phyloP scores from a whole-genome alignment of 2,329 filamentous ascomycete species.

The Purpureocillium lavendulum region DNA sequence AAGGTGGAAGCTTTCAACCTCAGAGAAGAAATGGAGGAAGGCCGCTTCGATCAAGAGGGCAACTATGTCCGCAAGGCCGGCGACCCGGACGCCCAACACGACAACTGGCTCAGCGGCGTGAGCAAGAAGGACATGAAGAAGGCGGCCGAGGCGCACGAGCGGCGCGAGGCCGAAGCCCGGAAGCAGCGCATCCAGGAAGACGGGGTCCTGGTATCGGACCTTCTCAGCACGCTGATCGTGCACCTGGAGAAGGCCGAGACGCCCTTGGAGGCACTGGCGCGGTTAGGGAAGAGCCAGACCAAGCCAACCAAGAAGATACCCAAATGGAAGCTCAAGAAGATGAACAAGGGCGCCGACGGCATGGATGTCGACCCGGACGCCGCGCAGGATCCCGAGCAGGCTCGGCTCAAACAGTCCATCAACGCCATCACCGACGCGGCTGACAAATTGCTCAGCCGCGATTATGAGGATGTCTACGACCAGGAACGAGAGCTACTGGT shows the following conservation, averaged over 20 bases:
- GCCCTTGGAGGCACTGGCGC: slow-evolving; percentile 75
- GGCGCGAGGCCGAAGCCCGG: slow-evolving; percentile 68
- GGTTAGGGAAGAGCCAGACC: slow-evolving; percentile 61
- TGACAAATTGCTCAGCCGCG: slow-evolving; percentile 74
- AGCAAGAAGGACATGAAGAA: slow-evolving; percentile 90
- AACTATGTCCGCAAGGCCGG: slow-evolving; percentile 86
- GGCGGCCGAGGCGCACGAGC: slow-evolving; percentile 80
- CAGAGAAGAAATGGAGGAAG: slow-evolving; percentile 81
- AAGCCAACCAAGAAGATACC: slow-evolving; percentile 48
- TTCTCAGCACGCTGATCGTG: slow-evolving; percentile 64
- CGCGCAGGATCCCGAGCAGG: slow-evolving; percentile 59
- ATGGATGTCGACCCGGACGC: slow-evolving; percentile 61
- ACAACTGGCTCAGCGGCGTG: slow-evolving; percentile 85
- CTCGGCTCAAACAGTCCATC: slow-evolving; percentile 62
- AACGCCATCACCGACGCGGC: slow-evolving; percentile 82
- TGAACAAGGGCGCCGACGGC: slow-evolving; percentile 41
- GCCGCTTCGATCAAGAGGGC: slow-evolving; percentile 80
- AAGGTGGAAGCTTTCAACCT: slow-evolving; percentile 97
- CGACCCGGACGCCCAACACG: slow-evolving; percentile 85
- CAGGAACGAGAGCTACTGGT: slow-evolving; percentile 75
- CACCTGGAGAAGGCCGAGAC: slow-evolving; percentile 76
- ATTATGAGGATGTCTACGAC: slow-evolving; percentile 87
- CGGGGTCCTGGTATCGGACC: slow-evolving; percentile 60
- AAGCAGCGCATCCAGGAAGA: slow-evolving; percentile 68
- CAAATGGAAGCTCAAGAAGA: slow-evolving; percentile 64